These are phyloP conservation scores for Colletotrichum musicola DNA, from an alignment of 2,329 filamentous ascomycete genomes.

Conservation along the genomic window DNA sequence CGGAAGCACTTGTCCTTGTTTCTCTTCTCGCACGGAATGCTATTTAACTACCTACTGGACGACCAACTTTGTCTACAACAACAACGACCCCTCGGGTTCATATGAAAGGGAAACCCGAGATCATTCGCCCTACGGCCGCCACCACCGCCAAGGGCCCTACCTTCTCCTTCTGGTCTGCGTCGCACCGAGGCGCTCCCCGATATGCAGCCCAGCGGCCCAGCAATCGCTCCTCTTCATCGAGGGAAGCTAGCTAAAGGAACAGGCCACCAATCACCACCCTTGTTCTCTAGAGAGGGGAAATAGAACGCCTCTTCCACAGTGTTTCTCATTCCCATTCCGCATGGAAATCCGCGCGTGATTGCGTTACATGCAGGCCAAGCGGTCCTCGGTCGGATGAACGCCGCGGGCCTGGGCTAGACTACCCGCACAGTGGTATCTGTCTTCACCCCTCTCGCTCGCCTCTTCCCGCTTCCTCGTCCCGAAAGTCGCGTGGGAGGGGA, in stretches of 20 bases:
- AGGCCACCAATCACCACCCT: constrained; percentile 9
- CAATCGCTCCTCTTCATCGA: not conserved
- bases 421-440: not conserved
- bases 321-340: too few relatives aligned
- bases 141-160: not conserved
- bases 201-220: constrained; percentile 33
- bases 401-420: not conserved
- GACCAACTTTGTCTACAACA: too few relatives aligned
- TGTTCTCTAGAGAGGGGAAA: constrained; percentile 13
- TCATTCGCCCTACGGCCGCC: too few relatives aligned
- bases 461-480: not conserved
- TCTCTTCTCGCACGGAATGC: not conserved
- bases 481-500: not conserved
- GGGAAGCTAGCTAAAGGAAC: constrained; percentile 10
- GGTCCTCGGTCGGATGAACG: not conserved
- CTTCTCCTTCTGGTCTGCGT: constrained; percentile 2
- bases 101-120: too few relatives aligned
- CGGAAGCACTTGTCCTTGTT: not conserved
- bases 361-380: constrained; percentile 8
- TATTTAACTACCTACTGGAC: not conserved
- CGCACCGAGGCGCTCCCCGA: constrained; percentile 8
- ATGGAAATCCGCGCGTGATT: not conserved
- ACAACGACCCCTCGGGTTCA: too few relatives aligned
- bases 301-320: not conserved
- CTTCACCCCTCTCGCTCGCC: not conserved